These are phyloP conservation scores for Pichia sp. DNA, from an alignment of 1,139 yeast species.

Conservation along the genomic window DNA sequence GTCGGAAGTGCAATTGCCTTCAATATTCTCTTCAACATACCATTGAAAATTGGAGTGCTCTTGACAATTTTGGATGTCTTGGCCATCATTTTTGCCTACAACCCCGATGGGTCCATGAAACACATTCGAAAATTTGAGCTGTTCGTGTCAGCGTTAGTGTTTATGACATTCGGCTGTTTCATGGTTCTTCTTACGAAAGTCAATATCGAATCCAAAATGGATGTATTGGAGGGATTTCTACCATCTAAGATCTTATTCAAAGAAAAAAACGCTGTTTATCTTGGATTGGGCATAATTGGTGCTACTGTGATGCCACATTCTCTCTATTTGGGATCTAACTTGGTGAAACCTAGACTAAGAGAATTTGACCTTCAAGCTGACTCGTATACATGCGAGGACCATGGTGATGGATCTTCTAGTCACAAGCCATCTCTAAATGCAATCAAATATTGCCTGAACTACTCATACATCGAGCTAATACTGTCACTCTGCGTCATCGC, in stretches of 20 bases:
- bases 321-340: slow-evolving; percentile 64
- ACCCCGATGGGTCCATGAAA: slow-evolving; percentile 61
- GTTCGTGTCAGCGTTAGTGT: slow-evolving; percentile 55
- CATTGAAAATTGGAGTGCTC: slow-evolving; percentile 59
- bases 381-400: slow-evolving; percentile 29
- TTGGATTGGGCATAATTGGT: slow-evolving; percentile 69
- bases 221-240: slow-evolving; percentile 47
- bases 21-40: slow-evolving; percentile 61
- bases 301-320: slow-evolving; percentile 86
- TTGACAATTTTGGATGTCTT: slow-evolving; percentile 69
- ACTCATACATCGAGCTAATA: slow-evolving; percentile 59
- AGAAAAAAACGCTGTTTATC: slow-evolving; percentile 44
- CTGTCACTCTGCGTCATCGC: slow-evolving; percentile 65
- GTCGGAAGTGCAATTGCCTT: slow-evolving; percentile 75
- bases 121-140: slow-evolving; percentile 62
- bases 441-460: slow-evolving; percentile 55
- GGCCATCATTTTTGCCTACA: slow-evolving; percentile 56
- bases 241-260: slow-evolving; percentile 36
- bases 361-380: slow-evolving; percentile 67
- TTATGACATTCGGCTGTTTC: slow-evolving; percentile 62
- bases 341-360: slow-evolving; percentile 62
- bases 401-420: slow-evolving; percentile 7
- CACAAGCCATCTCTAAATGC: slow-evolving; percentile 65
- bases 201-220: slow-evolving; percentile 30
- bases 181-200: slow-evolving; percentile 52